Percentiles rank a stretch among this genome's conserved stretches.
phyloP scores from a whole-genome alignment of 208 protist genomes.

The Crithidia brevicula region DNA sequence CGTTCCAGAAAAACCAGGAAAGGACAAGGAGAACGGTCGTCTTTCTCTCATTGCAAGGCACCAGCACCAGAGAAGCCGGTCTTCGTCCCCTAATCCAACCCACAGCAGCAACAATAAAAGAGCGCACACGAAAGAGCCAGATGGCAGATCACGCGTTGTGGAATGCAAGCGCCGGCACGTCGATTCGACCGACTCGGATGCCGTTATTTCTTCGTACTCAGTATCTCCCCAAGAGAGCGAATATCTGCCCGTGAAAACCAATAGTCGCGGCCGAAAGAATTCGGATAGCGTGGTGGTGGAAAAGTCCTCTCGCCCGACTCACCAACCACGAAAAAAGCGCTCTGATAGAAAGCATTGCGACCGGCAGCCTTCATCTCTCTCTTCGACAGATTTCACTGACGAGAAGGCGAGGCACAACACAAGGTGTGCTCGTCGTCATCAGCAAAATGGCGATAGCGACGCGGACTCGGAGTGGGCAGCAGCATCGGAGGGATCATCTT shows the following conservation, averaged over 20 bases:
- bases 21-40: not conserved
- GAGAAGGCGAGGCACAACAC: not conserved
- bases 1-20: not conserved
- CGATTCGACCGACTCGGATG: not conserved
- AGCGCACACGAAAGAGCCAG: not conserved
- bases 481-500: not conserved
- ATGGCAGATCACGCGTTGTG: not conserved
- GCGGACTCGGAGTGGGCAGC: not conserved
- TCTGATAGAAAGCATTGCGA: not conserved
- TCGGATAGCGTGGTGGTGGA: constrained; percentile 13
- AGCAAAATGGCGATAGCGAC: not conserved
- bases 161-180: constrained; percentile 1
- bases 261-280: not conserved
- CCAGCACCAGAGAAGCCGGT: not conserved
- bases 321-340: constrained; percentile 3
- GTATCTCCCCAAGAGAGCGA: not conserved
- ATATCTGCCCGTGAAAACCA: not conserved
- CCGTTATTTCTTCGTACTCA: not conserved
- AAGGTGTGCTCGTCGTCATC: no score
- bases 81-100: not conserved
- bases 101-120: not conserved
- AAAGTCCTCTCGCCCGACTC: not conserved
- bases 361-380: not conserved
- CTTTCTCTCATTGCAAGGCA: constrained; percentile 1
- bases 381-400: not conserved